These are phyloP conservation scores for Fusarium sp. DNA, from an alignment of 2,329 filamentous ascomycete genomes.

Conservation along the genomic window DNA sequence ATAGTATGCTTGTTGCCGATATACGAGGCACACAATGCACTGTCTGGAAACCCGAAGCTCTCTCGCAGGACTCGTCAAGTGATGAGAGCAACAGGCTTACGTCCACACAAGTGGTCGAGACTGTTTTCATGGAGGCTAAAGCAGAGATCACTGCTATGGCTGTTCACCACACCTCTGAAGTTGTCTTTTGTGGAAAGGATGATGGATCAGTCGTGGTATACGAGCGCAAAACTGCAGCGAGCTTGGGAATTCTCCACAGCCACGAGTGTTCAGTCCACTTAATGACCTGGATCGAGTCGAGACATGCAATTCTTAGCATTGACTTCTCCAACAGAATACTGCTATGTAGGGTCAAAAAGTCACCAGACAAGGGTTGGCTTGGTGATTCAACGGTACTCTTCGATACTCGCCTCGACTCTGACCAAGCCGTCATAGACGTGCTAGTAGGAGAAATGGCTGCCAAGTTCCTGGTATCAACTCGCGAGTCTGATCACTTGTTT, in stretches of 20 bases:
- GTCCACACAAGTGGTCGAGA: constrained; percentile 40
- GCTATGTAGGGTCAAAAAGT: constrained; percentile 28
- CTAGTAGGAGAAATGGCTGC: constrained; percentile 42
- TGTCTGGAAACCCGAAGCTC: constrained; percentile 51
- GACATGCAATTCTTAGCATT: constrained; percentile 44
- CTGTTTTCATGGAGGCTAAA: constrained; percentile 37
- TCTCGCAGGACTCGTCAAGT: constrained; percentile 42
- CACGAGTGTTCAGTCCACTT: constrained; percentile 48
- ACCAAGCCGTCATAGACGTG: constrained; percentile 43
- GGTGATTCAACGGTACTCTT: constrained; percentile 24
- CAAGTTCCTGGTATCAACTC: constrained; percentile 49
- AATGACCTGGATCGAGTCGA: constrained; percentile 42
- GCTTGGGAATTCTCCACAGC: constrained; percentile 43
- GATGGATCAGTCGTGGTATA: constrained; percentile 51
- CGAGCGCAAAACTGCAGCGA: constrained; percentile 25
- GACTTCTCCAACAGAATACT: constrained; percentile 45
- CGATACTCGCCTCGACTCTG: constrained; percentile 37
- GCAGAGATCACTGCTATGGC: constrained; percentile 48
- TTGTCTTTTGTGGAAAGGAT: constrained; percentile 52
- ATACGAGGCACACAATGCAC: constrained; percentile 51
- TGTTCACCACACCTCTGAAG: constrained; percentile 38
- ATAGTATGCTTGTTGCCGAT: constrained; percentile 50
- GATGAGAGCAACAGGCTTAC: constrained; percentile 45
- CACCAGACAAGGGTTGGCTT: constrained; percentile 26
- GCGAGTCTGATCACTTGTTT: constrained; percentile 48